Percentiles rank a stretch among this genome's conserved stretches.
These are phyloP conservation scores for Clarireedia monteithiana DNA, from an alignment of 2,329 filamentous ascomycete genomes.

Conservation along the genomic window DNA sequence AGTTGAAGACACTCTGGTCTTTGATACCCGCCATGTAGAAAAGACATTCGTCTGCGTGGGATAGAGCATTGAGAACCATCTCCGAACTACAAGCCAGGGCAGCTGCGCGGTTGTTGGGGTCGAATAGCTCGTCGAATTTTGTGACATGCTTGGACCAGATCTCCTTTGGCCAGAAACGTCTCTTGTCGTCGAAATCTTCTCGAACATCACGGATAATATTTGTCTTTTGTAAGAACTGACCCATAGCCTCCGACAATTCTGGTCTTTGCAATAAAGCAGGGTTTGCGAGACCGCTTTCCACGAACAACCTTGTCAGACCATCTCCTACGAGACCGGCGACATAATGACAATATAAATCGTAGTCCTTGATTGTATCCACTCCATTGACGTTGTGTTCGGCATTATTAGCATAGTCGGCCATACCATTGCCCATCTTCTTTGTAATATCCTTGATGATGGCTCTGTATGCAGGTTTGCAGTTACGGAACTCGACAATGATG, in stretches of 20 bases:
- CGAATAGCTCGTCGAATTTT: conserved; percentile 83
- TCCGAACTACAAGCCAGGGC: conserved; percentile 84
- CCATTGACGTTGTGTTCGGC: conserved; percentile 73
- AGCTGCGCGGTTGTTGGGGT: conserved; percentile 66
- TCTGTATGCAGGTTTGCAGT: conserved; percentile 76
- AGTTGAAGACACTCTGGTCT: conserved; percentile 98
- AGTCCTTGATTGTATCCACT: conserved; percentile 77
- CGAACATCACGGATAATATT: conserved; percentile 96
- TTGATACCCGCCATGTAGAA: conserved; percentile 93
- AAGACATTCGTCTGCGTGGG: conserved; percentile 85
- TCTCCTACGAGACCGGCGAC: conserved; percentile 98
- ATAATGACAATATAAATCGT: conserved; percentile 96
- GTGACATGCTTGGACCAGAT: conserved; percentile 96
- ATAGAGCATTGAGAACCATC: conserved; percentile 86
- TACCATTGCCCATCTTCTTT: conserved; percentile 92
- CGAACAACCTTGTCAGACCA: conserved; percentile 83
- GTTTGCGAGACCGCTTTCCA: conserved; percentile 80
- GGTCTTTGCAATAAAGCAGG: conserved; percentile 71
- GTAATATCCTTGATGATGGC: conserved; percentile 90
- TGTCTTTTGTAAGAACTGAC: conserved; percentile 93
- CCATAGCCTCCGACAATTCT: conserved; percentile 89
- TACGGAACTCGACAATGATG: conserved; percentile 79
- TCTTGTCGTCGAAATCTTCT: conserved; percentile 81
- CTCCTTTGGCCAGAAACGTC: conserved; percentile 91
- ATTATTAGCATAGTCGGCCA: conserved; percentile 91